Evolutionary conservation across 2,329 filamentous ascomycete genomes (phyloP).

Genomic region (Fusarium coffeatum): DNA sequence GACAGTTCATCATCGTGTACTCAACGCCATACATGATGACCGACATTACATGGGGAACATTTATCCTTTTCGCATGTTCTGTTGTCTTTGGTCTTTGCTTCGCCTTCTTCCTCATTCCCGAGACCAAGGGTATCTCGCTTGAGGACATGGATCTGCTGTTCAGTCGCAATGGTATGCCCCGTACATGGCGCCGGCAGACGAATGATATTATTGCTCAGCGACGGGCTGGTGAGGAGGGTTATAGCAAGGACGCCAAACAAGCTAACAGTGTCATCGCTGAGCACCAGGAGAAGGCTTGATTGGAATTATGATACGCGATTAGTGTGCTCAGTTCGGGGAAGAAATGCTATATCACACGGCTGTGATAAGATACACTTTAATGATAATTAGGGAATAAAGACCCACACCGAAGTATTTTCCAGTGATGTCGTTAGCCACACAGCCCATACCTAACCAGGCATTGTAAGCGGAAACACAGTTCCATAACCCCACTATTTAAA

Average conservation of each 20-base stretch:
- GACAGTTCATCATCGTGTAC: constrained; percentile 3
- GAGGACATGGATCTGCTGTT: constrained; percentile 12
- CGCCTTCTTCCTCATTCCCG: constrained; percentile 6
- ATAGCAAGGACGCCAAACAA: neutral
- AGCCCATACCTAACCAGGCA: neutral
- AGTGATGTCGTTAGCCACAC: neutral
- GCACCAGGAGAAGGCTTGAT: neutral
- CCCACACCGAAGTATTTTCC: neutral
- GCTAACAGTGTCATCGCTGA: neutral
- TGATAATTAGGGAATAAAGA: neutral
- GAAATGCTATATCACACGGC: neutral
- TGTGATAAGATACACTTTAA: neutral
- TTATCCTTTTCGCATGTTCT: constrained; percentile 1
- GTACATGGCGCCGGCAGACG: constrained; percentile 4
- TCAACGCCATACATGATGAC: constrained; percentile 17
- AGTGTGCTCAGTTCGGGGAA: neutral
- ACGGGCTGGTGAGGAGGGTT: neutral
- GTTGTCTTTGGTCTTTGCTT: constrained; percentile 6
- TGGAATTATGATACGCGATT: neutral
- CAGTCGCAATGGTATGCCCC: neutral
- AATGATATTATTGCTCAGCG: neutral
- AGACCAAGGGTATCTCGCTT: constrained; percentile 6
- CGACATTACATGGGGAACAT: constrained; percentile 2
- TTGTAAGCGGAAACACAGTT: neutral
- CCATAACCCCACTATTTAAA: neutral